phyloP scores from a whole-genome alignment of 805 yeast species.

The Pichia rugopelliculosa region DNA sequence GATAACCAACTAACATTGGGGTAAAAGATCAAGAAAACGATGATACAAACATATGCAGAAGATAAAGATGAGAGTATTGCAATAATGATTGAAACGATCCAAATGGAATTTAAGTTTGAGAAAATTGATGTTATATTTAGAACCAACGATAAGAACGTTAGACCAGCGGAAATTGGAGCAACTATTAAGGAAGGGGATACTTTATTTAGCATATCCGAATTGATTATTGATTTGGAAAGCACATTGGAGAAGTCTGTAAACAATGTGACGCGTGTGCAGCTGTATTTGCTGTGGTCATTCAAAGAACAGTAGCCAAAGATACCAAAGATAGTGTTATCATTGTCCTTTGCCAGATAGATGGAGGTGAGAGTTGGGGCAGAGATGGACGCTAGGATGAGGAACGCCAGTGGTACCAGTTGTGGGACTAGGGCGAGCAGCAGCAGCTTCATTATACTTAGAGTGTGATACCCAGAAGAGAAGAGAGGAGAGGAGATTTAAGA shows the following conservation, averaged over 20 bases:
- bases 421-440: conserved; percentile 32
- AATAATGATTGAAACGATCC: conserved; percentile 39
- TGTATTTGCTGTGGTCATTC: conserved; percentile 13
- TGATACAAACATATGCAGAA: conserved; percentile 48
- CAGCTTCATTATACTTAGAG: no score
- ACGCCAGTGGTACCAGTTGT: conserved; percentile 50
- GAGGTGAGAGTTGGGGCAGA: conserved; percentile 50
- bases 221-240: not conserved
- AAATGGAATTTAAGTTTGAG: conserved; percentile 11
- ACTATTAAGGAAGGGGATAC: conserved; percentile 50
- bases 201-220: conserved; percentile 33
- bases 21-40: conserved; percentile 48
- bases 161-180: conserved; percentile 60
- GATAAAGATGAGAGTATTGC: conserved; percentile 44
- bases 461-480: no score
- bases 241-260: not conserved
- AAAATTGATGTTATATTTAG: conserved; percentile 30
- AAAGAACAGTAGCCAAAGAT: conserved; percentile 56
- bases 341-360: conserved; percentile 43
- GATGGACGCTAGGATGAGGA: conserved; percentile 52
- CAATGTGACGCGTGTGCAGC: conserved; percentile 31
- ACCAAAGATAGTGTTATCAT: conserved; percentile 42
- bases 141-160: conserved; percentile 42
- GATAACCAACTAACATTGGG: conserved; percentile 67
- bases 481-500: not conserved